Evolutionary conservation across 202 grass and related monocot species (phyloP).

Genomic region (Brachypodium distachyon): DNA sequence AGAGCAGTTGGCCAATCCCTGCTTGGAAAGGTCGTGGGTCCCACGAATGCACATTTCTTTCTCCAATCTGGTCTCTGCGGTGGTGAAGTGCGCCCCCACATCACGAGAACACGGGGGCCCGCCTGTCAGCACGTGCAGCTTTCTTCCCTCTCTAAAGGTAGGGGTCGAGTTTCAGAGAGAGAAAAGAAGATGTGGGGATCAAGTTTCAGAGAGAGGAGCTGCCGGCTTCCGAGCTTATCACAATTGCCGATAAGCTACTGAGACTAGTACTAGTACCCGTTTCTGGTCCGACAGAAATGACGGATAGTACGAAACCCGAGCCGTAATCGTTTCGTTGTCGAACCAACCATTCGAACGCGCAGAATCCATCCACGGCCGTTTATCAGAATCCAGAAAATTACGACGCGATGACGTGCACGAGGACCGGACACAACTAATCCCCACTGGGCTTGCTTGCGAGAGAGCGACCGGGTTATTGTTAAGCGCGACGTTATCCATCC

Average conservation of each 20-base stretch:
- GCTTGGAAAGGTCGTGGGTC: constrained; percentile 7
- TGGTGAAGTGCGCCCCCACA: not conserved
- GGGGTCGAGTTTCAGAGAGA: too few relatives aligned
- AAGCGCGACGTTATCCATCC: not conserved
- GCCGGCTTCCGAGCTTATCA: not conserved
- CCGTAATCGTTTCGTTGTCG: not conserved
- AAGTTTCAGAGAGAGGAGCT: too few relatives aligned
- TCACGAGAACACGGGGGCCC: not conserved
- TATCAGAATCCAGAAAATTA: not conserved
- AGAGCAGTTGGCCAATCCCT: constrained; percentile 43
- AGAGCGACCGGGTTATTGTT: not conserved
- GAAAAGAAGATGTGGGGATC: too few relatives aligned
- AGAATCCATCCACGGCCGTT: not conserved
- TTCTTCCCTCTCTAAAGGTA: not conserved
- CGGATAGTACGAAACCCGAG: not conserved
- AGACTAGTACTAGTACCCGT: not conserved
- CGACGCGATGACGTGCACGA: not conserved
- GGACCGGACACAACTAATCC: not conserved
- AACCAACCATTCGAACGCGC: too few relatives aligned
- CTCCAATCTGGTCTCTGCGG: constrained; percentile 12
- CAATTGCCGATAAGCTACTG: not conserved
- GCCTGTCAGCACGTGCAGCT: not conserved
- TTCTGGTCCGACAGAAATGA: not conserved
- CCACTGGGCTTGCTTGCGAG: not conserved
- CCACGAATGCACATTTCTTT: constrained; percentile 22